These are phyloP conservation scores for Chondrus crispus DNA, from an alignment of 23 red algal species.

Conservation along the genomic window DNA sequence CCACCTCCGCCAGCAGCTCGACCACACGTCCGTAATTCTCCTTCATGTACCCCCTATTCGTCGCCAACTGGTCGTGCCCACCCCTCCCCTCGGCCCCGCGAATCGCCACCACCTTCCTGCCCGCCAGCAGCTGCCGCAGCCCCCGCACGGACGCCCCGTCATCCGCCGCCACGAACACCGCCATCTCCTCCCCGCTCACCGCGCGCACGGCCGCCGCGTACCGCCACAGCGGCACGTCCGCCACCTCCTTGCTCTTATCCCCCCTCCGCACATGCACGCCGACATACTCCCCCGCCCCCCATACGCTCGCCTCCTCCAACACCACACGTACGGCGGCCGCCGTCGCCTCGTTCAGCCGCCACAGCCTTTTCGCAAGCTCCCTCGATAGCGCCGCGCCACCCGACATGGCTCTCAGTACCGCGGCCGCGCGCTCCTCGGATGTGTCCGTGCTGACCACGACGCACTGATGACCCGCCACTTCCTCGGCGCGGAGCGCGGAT, in stretches of 20 bases:
- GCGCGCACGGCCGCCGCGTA: slow-evolving; percentile 31
- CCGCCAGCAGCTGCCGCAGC: slow-evolving; percentile 23
- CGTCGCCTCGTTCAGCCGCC: slow-evolving; percentile 23
- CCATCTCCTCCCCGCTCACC: background rate
- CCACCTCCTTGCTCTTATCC: slow-evolving; percentile 62
- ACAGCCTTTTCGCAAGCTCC: background rate
- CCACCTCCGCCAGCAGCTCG: slow-evolving; percentile 54
- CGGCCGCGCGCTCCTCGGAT: background rate
- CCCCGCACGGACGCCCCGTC: slow-evolving; percentile 11
- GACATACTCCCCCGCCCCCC: slow-evolving; percentile 5
- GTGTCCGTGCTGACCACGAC: background rate
- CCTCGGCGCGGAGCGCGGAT: background rate
- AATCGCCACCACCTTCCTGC: slow-evolving; percentile 12
- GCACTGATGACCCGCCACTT: background rate
- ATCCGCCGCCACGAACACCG: slow-evolving; percentile 62
- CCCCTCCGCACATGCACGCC: slow-evolving; percentile 68
- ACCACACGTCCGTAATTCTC: background rate
- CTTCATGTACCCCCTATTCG: slow-evolving; percentile 22
- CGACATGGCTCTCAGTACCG: background rate
- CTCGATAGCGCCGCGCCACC: background rate
- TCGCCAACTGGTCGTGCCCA: slow-evolving; percentile 32
- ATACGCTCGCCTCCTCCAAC: background rate
- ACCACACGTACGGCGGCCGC: background rate
- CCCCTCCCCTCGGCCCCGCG: background rate
- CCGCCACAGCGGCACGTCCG: slow-evolving; percentile 6